A percentile compares a stretch with the other conserved stretches of the same genome.
These are phyloP conservation scores for Cladosporium halotolerans DNA, from an alignment of 2,329 filamentous ascomycete species.

Conservation along the genomic window DNA sequence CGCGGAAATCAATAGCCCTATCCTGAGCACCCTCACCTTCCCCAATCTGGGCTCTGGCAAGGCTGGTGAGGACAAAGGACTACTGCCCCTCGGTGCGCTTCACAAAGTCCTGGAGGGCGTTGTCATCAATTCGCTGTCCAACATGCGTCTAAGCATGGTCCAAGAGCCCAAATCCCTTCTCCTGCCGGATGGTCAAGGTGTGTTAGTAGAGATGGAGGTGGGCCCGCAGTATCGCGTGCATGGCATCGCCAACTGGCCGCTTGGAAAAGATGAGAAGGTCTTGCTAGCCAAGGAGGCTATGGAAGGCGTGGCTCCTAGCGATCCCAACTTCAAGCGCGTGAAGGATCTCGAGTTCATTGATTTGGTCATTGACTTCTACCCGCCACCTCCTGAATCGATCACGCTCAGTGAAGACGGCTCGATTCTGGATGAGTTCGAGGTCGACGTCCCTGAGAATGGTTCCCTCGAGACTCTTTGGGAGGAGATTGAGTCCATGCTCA, in stretches of 20 bases:
- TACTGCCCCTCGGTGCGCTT: slow-evolving; percentile 36
- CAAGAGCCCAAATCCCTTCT: slow-evolving; percentile 47
- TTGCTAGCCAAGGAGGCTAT: slow-evolving; percentile 68
- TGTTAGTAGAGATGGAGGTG: slow-evolving; percentile 30
- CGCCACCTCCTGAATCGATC: not conserved
- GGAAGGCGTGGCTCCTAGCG: slow-evolving; percentile 63
- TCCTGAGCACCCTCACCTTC: slow-evolving; percentile 66
- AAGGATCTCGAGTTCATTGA: slow-evolving; percentile 69
- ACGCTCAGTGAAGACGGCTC: not conserved
- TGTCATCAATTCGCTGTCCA: slow-evolving; percentile 54
- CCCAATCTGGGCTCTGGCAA: slow-evolving; percentile 39
- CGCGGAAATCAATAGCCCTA: slow-evolving; percentile 61
- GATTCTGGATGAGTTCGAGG: not conserved
- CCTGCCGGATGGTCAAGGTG: slow-evolving; percentile 26
- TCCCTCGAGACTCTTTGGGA: slow-evolving; percentile 43
- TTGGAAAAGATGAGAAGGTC: slow-evolving; percentile 84
- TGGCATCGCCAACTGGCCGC: slow-evolving; percentile 69
- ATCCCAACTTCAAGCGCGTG: slow-evolving; percentile 76
- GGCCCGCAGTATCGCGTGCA: slow-evolving; percentile 62
- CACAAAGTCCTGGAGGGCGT: slow-evolving; percentile 55
- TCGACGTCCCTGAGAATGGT: slow-evolving; percentile 19
- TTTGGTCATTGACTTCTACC: slow-evolving; percentile 55
- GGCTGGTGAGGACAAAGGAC: slow-evolving; percentile 14
- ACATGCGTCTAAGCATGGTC: slow-evolving; percentile 60
- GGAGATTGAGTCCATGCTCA: slow-evolving; percentile 47